Evolutionary conservation across 2,329 filamentous ascomycete genomes (phyloP), one percentile per base, ranked within the genome.

Genomic region (Tolypocladium guangdongense): DNA sequence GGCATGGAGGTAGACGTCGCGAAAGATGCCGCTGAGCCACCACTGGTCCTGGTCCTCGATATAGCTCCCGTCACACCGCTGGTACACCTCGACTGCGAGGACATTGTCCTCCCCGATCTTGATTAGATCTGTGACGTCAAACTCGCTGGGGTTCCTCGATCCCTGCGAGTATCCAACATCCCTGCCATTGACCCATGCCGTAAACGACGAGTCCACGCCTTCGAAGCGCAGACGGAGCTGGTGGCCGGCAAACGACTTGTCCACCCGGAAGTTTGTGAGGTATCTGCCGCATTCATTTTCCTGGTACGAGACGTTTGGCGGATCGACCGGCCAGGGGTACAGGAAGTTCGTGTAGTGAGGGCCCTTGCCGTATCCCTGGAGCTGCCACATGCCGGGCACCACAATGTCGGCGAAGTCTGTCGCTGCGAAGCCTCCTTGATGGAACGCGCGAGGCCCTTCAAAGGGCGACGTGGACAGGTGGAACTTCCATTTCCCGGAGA

Each of bases 11-110:
- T 78, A 80, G 0, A 89, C 84, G 55, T 88, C 83, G 41, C 86
- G 75, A 60, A 88, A 88, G 55, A 88, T 88, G 24, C 78, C 75
- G 51, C 76, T 81, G 6, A 86, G 66, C 78, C 82, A 83, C 83
- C 84, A 87, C 65, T 87, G 81, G 60, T 87, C 83, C 57, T 79
- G 83, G 56, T 88, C 84, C 61, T 89, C 86, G 36, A 88, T 80
- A 57, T 88, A 88, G 22, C 78, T 83, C 3, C 84, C 86, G 61
- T 89, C 83, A 36, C 81, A 88, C 59, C 81, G 81, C 64, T 89
- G 84, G 57, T 89, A 89, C 0, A 89, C 86, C 50, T 82, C 76
- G 0, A 89, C 84, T 2, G 78, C 78, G 2, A 90, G 64, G 1
- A 70, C 72, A 56, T 87, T 88, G 47, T 73, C 67, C 1, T 66